phyloP scores from a whole-genome alignment of 306 rosid species.

The Vicia villosa region DNA sequence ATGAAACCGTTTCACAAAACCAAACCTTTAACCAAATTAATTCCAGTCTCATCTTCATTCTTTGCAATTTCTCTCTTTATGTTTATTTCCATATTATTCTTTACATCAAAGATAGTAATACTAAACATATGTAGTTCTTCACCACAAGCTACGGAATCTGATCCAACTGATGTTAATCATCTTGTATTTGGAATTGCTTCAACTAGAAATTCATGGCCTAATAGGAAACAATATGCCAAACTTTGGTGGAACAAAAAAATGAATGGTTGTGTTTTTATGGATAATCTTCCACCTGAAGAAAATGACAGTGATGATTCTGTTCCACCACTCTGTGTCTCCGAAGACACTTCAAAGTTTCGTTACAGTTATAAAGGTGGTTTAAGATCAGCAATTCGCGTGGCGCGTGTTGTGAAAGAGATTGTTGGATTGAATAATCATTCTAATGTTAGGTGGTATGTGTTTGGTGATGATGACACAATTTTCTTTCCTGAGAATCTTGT shows the following conservation, averaged over 20 bases:
- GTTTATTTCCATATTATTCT: constrained; percentile 31
- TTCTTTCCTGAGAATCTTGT: constrained; percentile 75
- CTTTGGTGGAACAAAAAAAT: constrained; percentile 70
- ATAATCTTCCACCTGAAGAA: constrained; percentile 42
- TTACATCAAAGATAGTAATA: constrained; percentile 27
- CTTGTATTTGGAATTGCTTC: constrained; percentile 84
- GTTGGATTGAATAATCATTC: constrained; percentile 52
- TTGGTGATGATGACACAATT: constrained; percentile 85
- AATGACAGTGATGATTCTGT: constrained; percentile 33
- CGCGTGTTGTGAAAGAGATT: constrained; percentile 72
- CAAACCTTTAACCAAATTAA: constrained; percentile 41
- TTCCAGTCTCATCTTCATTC: constrained; percentile 29
- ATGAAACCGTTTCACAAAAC: constrained; percentile 35
- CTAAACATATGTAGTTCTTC: not conserved
- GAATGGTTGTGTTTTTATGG: constrained; percentile 74
- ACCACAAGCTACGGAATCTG: constrained; percentile 9
- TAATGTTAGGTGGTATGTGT: constrained; percentile 81
- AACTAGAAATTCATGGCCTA: constrained; percentile 53
- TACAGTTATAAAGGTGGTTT: constrained; percentile 54
- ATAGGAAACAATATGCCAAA: constrained; percentile 47
- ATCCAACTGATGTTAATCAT: constrained; percentile 54
- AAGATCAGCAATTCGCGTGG: constrained; percentile 73
- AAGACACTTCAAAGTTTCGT: constrained; percentile 65
- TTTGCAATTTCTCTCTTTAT: constrained; percentile 46
- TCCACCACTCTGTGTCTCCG: constrained; percentile 64